phyloP scores from a whole-genome alignment of 352 stramenopile species.

The Globisporangium carolinianum region DNA sequence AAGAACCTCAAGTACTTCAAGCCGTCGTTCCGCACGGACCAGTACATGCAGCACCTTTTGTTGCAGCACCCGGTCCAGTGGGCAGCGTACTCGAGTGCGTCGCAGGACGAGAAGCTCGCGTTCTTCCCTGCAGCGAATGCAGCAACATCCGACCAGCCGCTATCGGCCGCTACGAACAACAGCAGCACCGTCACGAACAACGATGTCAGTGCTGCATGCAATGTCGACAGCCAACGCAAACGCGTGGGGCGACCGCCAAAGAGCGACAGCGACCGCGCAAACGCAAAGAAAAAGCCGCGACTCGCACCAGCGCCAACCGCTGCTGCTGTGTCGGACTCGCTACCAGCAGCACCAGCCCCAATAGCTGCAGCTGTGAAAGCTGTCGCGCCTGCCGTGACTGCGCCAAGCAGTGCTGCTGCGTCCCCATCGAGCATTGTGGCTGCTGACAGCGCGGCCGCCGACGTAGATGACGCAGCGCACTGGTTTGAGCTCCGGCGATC shows the following conservation, averaged over 20 bases:
- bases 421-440: too few relatives aligned
- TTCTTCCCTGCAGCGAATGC: constrained; percentile 34
- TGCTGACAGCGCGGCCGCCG: background rate
- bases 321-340: too few relatives aligned
- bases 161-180: background rate
- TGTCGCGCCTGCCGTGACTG: too few relatives aligned
- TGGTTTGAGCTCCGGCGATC: constrained; percentile 10
- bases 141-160: background rate
- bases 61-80: constrained; percentile 44
- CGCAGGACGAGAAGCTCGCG: constrained; percentile 29
- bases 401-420: background rate
- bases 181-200: background rate
- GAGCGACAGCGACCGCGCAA: too few relatives aligned
- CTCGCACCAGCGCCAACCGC: too few relatives aligned
- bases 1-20: constrained; percentile 70
- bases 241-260: too few relatives aligned
- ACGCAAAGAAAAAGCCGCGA: too few relatives aligned
- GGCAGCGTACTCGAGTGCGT: constrained; percentile 33
- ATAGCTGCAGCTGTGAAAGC: too few relatives aligned
- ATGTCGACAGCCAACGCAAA: too few relatives aligned
- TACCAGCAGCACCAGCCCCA: too few relatives aligned
- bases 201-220: too few relatives aligned
- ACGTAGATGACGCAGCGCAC: background rate
- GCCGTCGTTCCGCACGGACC: constrained; percentile 54
- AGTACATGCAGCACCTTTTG: constrained; percentile 66